Evolutionary conservation across 768 basidiomycete genomes (phyloP), one percentile per base, ranked within the genome.

Genomic region (Strobilomyces echinocephalus): DNA sequence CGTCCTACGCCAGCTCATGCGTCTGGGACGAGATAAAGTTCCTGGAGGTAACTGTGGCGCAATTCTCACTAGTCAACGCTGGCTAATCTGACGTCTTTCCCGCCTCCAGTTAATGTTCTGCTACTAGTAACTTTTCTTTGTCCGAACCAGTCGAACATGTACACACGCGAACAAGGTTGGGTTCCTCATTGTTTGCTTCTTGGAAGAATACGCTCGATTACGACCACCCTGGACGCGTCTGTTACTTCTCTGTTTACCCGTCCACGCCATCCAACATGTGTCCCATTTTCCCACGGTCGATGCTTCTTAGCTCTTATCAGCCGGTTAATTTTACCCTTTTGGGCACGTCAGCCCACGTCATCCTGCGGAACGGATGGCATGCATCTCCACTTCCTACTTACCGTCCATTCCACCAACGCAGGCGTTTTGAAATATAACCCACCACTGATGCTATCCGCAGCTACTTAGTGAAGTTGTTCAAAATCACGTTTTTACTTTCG

Each of bases 221-320:
- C 58, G 52, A 45, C 20, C 33, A 46, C 31, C n/a, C 45, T 40
- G 43, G 50, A 41, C 30, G 11, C 21, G 34, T 31, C 18, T 45
- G 15, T 41, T 16, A 8, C 12, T 18, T 12, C 18, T 36, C 24
- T 15, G 15, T 53, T 58, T 53, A 39, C 26, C 48, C 35, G 35
- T 35, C 41, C 48, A 49, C 28, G 18, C 18, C 35, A 20, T 33
- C n/a, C 15, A n/a, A n/a, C n/a, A n/a, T n/a, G n/a, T n/a, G n/a
- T n/a, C 15, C 20, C 21, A 21, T 39, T 57, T 46, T 53, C 53
- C 52, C 64, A 57, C 61, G 57, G 35, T 31, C 38, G 11, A 10
- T 39, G 51, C 58, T 64, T 66, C 53, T 54, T 35, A 36, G 42
- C 35, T 34, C 58, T 55, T 31, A 20, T 60, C 47, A n/a, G 33